These are phyloP conservation scores for Aureobasidium lini DNA, from an alignment of 2,329 filamentous ascomycete genomes.

Conservation along the genomic window DNA sequence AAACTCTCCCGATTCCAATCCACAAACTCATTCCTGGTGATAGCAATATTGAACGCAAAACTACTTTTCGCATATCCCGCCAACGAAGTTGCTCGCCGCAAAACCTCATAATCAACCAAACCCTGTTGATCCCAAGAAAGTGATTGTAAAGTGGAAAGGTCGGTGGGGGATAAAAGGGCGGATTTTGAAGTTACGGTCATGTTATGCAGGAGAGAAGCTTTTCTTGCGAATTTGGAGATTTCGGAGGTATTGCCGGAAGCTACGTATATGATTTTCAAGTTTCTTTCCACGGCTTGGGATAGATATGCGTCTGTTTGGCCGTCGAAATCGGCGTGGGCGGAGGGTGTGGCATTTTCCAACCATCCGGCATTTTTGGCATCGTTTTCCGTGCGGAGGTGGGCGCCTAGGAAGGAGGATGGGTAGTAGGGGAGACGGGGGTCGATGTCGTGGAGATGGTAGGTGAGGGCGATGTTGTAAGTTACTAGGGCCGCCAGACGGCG, in stretches of 20 bases:
- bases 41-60: conserved; percentile 43
- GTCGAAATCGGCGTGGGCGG: conserved; percentile 25
- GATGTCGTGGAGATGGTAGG: conserved; percentile 21
- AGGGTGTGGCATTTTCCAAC: conserved; percentile 13
- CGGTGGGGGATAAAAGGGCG: conserved; percentile 34
- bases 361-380: conserved; percentile 30
- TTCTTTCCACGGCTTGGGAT: conserved; percentile 24
- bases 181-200: conserved; percentile 38
- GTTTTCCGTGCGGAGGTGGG: conserved; percentile 31
- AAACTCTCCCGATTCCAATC: conserved; percentile 15
- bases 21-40: conserved; percentile 32
- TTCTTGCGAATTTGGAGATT: conserved; percentile 29
- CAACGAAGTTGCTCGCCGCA: conserved; percentile 38
- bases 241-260: conserved; percentile 36
- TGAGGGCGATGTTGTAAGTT: conserved; percentile 26
- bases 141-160: conserved; percentile 28
- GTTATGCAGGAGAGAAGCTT: conserved; percentile 28
- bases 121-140: conserved; percentile 45
- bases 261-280: conserved; percentile 34
- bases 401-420: conserved; percentile 30
- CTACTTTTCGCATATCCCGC: conserved; percentile 39
- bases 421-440: conserved; percentile 24
- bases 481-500: conserved; percentile 28
- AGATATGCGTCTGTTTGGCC: conserved; percentile 34
- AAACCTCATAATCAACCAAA: conserved; percentile 45